Base-by-base conservation (phyloP, 1,139 yeast genomes). In the Diutina pseudorugosa region DNA sequence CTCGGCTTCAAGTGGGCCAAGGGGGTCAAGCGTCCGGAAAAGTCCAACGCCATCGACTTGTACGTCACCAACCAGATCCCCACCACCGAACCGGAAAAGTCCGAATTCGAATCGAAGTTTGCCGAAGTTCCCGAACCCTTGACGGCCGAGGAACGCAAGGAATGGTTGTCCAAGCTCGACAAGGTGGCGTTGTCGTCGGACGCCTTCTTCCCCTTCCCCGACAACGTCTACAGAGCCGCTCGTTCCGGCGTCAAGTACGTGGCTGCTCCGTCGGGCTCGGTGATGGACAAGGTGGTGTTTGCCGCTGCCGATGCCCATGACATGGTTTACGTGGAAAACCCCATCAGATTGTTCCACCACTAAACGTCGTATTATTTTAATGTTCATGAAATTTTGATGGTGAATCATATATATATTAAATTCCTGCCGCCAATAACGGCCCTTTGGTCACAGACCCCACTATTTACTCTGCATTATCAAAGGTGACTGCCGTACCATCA, bases 201-300 rank as follows among this genome's bases (percentile, higher is more conserved):
- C 69, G 98, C 98, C 44, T 93, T 93, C 81, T 93, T 93, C 95
- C 98, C 98, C 72, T 93, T 93, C 93, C 95, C 98, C 59, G 98
- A 93, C 72, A 93, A 94, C 65, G 96, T 94, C 61, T 90, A 91
- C 81, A 82, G 98, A 70, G 98, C 98, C 57, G 96, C 84, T 53
- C 83, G 88, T 75, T 85, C 95, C 25, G 98, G 98, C 68, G 98
- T 90, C 62, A 89, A 87, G 72, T 93, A 75, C 73, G 79, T 93
- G 65, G 95, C 96, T 62, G 98, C 98, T 52, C 96, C 98, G 57
- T 81, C 95, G 53, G 98, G 98, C 52, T 89, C 97, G 18, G 97
- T 94, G 58, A 93, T 89, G 91, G 98, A 93, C 72, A 85, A 87
- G 76, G 96, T 93, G 55, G 98, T 93, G 51, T 83, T 93, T 48